These are phyloP conservation scores for Fusarium mangiferae DNA, from an alignment of 2,329 filamentous ascomycete species.

Conservation along the genomic window DNA sequence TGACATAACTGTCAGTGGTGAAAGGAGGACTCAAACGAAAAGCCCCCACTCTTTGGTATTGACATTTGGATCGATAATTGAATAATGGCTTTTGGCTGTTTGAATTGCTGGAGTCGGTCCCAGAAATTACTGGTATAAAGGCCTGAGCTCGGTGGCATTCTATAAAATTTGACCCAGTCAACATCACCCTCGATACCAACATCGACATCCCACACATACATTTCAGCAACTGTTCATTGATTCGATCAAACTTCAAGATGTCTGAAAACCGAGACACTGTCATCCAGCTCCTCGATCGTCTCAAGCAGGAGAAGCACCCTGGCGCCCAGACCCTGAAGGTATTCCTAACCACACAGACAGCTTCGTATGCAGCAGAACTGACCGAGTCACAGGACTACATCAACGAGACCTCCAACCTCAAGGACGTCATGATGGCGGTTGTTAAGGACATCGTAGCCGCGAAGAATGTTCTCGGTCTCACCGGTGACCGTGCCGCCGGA, in stretches of 20 bases:
- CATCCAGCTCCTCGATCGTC: conserved; percentile 11
- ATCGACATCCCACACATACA: not conserved
- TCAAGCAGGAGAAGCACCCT: not conserved
- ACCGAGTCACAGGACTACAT: conserved; percentile 19
- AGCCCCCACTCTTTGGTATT: not conserved
- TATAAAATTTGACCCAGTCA: conserved; percentile 3
- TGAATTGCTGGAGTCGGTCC: not conserved
- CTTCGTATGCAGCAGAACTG: not conserved
- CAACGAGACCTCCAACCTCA: conserved; percentile 23
- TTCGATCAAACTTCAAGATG: not conserved
- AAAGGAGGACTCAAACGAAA: not conserved
- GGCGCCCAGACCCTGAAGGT: conserved; percentile 8
- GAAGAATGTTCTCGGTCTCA: conserved; percentile 19
- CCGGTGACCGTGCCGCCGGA: not conserved
- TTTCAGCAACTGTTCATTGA: not conserved
- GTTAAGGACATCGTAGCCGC: conserved; percentile 24
- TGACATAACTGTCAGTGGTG: not conserved
- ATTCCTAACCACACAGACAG: not conserved
- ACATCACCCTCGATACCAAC: not conserved
- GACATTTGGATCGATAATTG: not conserved
- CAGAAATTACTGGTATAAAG: not conserved
- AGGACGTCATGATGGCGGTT: conserved; percentile 27
- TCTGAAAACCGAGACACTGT: not conserved
- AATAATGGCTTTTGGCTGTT: not conserved
- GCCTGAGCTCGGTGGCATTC: not conserved